A percentile compares a stretch with the other conserved stretches of the same genome.
Evolutionary conservation across 441 rosid species (phyloP).

Genomic region (Erodium moschatum): DNA sequence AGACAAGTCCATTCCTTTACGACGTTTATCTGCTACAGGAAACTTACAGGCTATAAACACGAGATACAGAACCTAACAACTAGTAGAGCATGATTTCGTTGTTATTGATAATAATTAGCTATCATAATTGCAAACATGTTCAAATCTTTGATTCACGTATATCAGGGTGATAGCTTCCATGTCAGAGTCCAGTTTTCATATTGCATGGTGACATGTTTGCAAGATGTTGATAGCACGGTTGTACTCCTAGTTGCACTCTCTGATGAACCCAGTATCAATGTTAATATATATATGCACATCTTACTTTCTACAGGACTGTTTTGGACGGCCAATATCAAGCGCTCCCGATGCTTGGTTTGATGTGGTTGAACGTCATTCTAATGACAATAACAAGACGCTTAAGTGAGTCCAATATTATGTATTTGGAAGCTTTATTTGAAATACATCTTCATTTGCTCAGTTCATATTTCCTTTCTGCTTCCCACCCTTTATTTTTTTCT

Average conservation of each 20-base stretch:
- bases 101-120: not conserved
- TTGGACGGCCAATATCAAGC: constrained; percentile 72
- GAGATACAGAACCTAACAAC: no score
- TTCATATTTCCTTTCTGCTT: not conserved
- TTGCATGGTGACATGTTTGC: not conserved
- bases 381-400: constrained; percentile 72
- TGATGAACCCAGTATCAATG: not conserved
- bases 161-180: not conserved
- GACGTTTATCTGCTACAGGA: not conserved
- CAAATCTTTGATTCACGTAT: not conserved
- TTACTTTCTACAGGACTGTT: constrained; percentile 56
- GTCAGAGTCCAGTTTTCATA: not conserved
- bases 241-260: not conserved
- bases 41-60: not conserved
- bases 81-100: no score
- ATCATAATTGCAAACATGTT: not conserved
- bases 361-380: constrained; percentile 66
- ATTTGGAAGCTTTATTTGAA: not conserved
- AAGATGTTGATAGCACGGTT: not conserved
- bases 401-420: constrained; percentile 32
- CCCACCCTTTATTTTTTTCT: not conserved
- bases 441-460: not conserved
- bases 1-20: not conserved
- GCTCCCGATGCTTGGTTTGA: constrained; percentile 90
- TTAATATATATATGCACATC: not conserved